These are phyloP conservation scores for Phytophthora podocarpi DNA, from an alignment of 352 stramenopile species.

Conservation along the genomic window DNA sequence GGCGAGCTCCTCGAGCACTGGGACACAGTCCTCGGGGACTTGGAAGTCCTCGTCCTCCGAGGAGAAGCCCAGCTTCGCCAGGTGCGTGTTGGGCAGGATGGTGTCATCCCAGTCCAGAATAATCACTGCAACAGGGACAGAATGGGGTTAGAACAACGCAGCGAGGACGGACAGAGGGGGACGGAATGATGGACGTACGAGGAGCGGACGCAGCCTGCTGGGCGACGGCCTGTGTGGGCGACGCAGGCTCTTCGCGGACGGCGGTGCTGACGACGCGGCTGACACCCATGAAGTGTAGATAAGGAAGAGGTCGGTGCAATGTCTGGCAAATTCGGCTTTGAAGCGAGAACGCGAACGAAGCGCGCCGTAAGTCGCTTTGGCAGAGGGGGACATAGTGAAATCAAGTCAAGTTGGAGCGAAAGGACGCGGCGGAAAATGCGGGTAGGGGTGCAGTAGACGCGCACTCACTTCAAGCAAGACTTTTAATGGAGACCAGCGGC, in stretches of 20 bases:
- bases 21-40: conserved; percentile 38
- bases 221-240: conserved; percentile 22
- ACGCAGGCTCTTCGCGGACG: conserved; percentile 22
- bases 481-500: no score
- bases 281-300: conserved; percentile 30
- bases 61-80: conserved; percentile 64
- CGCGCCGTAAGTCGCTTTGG: conserved; percentile 6
- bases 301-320: conserved; percentile 6
- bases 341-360: conserved; percentile 26
- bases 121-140: conserved; percentile 45
- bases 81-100: conserved; percentile 73
- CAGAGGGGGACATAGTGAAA: conserved; percentile 9
- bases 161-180: not conserved
- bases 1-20: conserved; percentile 41
- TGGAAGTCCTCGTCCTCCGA: conserved; percentile 55
- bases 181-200: conserved; percentile 19
- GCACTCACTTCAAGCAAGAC: no score
- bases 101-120: conserved; percentile 88
- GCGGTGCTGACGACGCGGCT: conserved; percentile 30
- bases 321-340: conserved; percentile 28
- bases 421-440: conserved; percentile 14
- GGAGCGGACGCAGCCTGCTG: conserved; percentile 7
- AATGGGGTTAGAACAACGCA: conserved; percentile 3
- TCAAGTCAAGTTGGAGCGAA: conserved; percentile 9
- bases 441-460: conserved; percentile 18